Base-by-base conservation (phyloP, 2,329 filamentous ascomycete genomes). In the Coccinonectria pachysandricola region DNA sequence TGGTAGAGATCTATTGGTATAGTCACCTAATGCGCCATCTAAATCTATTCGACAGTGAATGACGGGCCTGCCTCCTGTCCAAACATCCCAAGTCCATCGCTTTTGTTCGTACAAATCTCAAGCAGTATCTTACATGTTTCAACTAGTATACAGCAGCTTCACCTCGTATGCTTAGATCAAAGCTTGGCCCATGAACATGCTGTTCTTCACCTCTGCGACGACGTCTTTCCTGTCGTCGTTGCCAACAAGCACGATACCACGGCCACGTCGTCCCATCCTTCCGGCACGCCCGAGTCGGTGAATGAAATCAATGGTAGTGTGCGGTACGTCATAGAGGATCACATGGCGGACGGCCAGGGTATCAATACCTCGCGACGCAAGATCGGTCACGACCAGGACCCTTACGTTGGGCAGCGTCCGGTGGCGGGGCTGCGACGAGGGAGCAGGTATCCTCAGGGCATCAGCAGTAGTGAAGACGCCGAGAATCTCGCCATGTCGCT, bases 271-370 rank as follows among this genome's bases (percentile, higher is more conserved):
- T 3, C 86, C 86, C 85, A 96, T 96, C 17, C 91, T 73, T 0
- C 91, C 91, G 2, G 91, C 85, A 31, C 91, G 72, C 10, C 91
- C 91, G 4, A 96, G 72, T 10, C 92, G 79, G 56, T 98, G 92
- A 47, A 98, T 95, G 47, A 98, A 98, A 55, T 98, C 92, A 34
- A 98, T 92, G 0, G 86, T 93, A 0, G 84, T 93, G 50, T 96
- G 88, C 4, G 91, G 91, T n/a, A 98, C 88, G 51, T 98, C 86
- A 54, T 94, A 96, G 14, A 98, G 60, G 28, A 98, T 79, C 27
- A 98, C 91, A 41, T 93, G 84, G 31, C 83, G 72, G 11, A 96
- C 88, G 11, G 84, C 80, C 15, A 95, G 59, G 0, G 91, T 98
- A 54, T 98, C 91, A 44, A 98, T 94, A 36, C 91, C 91, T 41